These are phyloP conservation scores for Amphichorda felina DNA, from an alignment of 2,329 filamentous ascomycete species.

Conservation along the genomic window DNA sequence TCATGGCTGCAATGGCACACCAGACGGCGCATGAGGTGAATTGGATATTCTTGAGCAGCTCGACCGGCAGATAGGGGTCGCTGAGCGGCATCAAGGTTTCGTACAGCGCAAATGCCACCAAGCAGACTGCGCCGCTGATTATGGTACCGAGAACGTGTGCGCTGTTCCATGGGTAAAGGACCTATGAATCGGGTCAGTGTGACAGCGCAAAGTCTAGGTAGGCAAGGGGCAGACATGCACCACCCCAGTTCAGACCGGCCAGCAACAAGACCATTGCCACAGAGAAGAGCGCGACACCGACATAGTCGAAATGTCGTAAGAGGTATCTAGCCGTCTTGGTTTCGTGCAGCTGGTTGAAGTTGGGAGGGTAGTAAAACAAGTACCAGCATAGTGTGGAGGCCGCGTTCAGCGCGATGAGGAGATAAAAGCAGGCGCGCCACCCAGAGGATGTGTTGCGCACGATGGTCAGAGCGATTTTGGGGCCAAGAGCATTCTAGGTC, in stretches of 20 bases:
- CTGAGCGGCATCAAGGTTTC: neutral
- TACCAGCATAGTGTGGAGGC: conserved; percentile 8
- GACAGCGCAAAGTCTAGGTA: too few species aligned
- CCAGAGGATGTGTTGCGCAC: conserved; percentile 12
- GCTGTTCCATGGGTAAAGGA: conserved; percentile 15
- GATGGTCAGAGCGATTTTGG: conserved; percentile 18
- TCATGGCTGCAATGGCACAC: too few species aligned
- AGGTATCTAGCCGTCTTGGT: neutral
- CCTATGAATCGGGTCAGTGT: too few species aligned
- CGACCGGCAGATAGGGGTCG: neutral
- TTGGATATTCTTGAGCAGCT: neutral
- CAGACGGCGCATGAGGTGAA: too few species aligned
- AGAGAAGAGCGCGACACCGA: conserved; percentile 8
- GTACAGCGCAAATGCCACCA: neutral
- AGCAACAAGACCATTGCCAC: conserved; percentile 13
- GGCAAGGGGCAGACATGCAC: too few species aligned
- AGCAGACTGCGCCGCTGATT: neutral
- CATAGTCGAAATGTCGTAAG: neutral
- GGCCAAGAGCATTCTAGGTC: too few species aligned
- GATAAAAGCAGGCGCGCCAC: conserved; percentile 20
- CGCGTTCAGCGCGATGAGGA: conserved; percentile 18
- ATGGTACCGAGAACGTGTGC: conserved; percentile 10
- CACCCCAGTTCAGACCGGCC: conserved; percentile 10
- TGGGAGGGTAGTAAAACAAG: conserved; percentile 10
- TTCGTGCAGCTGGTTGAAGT: neutral